Evolutionary conservation across 2,329 filamentous ascomycete species (phyloP), one percentile per base, ranked within the genome.

Genomic region (Neofusicoccum ribis): DNA sequence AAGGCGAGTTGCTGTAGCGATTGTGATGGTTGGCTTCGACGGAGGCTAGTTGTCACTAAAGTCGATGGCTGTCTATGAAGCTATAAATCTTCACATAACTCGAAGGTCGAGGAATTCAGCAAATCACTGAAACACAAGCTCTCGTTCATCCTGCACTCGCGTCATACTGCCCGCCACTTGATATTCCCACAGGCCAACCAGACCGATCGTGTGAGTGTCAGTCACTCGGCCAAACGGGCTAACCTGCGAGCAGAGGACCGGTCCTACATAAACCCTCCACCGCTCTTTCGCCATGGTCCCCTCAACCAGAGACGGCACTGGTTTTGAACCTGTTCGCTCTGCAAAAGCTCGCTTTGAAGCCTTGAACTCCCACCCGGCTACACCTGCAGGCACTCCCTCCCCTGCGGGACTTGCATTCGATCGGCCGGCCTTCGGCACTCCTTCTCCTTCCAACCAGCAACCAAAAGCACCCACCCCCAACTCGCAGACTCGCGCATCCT

Each of bases 21-120:
- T 51, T 34, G 12, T 15, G 34, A 37, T 51, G 34, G 8, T 14
- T 43, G 36, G 36, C 3, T 37, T 56, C 23, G 12, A 12, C 43
- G 52, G 52, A 43, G 52, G 52, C 52, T 62, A 27, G 39, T 44
- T 15, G 58, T 34, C 31, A 8, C 3, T 23, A 37, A 49, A 37
- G 36, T 27, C 14, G 58, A 37, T 51, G 36, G 34, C 46, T 39
- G 12, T 44, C 20, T 14, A 8, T 20, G 46, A 15, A 14, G n/a
- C 34, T 43, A 63, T 63, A 63, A 63, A 63, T 51, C 46, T 23
- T 50, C 44, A 43, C 5, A 14, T n/a, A 27, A 34, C 27, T 60
- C 43, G 31, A 34, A 27, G 9, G 9, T 31, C 8, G 23, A 36
- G 17, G 9, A n/a, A 27, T 47, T 23, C 31, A 37, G 9, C 11